These are phyloP conservation scores for Pelargonium fulgidum DNA, from an alignment of 441 rosid species.

Conservation along the genomic window DNA sequence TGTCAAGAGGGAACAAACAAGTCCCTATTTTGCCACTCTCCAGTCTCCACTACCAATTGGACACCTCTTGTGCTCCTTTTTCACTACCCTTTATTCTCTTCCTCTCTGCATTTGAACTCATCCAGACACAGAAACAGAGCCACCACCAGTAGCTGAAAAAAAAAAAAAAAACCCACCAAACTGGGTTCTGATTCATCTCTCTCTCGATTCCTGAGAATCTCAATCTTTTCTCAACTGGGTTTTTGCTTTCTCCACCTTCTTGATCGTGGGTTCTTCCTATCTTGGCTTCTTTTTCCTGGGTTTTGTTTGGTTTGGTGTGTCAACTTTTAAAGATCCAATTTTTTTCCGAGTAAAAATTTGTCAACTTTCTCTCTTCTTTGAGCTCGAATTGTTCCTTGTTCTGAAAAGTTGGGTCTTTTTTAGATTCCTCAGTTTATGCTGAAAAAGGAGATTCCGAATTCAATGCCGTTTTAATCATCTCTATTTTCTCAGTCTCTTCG, in stretches of 20 bases:
- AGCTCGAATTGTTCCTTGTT: not conserved
- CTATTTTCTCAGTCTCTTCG: not conserved
- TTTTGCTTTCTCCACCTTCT: constrained; percentile 9
- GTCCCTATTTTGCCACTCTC: not conserved
- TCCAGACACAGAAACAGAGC: constrained; percentile 3
- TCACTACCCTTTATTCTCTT: not conserved
- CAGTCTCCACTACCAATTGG: constrained; percentile 18
- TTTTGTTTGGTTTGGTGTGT: not conserved
- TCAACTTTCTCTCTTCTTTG: not conserved
- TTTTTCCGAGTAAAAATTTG: not conserved
- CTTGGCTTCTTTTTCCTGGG: not conserved
- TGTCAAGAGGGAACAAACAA: constrained; percentile 4
- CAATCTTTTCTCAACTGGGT: constrained; percentile 16
- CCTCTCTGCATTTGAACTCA: constrained; percentile 16
- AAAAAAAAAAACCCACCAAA: not conserved
- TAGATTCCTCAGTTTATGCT: constrained; percentile 33
- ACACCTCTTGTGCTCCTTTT: constrained; percentile 17
- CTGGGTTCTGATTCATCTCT: not conserved
- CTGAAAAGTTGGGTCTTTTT: constrained; percentile 26
- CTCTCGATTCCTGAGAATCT: constrained; percentile 24
- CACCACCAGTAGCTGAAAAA: not conserved
- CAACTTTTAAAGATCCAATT: not conserved
- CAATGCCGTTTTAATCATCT: constrained; percentile 14
- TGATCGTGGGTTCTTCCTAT: constrained; percentile 5
- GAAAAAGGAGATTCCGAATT: constrained; percentile 24